These are phyloP conservation scores for Chaetoscypha palmicola DNA, from an alignment of 2,329 filamentous ascomycete genomes.

Conservation along the genomic window DNA sequence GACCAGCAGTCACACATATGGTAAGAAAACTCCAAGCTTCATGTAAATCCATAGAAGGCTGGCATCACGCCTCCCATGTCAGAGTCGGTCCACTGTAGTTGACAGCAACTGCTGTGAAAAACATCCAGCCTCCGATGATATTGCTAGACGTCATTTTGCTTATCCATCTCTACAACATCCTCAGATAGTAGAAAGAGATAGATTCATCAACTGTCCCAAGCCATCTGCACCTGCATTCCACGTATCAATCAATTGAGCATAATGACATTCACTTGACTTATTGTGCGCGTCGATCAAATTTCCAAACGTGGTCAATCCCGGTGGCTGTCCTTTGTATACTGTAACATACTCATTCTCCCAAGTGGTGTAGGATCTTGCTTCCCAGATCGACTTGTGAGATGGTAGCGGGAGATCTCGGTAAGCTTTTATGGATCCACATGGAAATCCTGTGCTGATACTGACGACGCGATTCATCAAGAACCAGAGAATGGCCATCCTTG, in stretches of 20 bases:
- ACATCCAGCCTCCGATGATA: no score
- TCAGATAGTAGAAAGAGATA: no score
- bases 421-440: not conserved
- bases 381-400: constrained; percentile 7
- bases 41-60: no score
- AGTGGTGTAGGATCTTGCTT: constrained; percentile 2
- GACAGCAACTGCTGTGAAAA: no score
- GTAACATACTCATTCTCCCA: constrained; percentile 10
- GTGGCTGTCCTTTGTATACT: constrained; percentile 1
- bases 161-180: no score
- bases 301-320: not conserved
- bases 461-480: constrained; percentile 8
- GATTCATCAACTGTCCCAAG: constrained; percentile 2
- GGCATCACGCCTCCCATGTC: no score
- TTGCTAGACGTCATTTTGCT: no score
- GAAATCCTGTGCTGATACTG: constrained; percentile 6
- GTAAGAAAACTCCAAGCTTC: no score
- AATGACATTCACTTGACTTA: not conserved
- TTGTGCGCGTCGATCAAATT: constrained; percentile 8
- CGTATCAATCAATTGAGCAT: constrained; percentile 4
- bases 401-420: constrained; percentile 8
- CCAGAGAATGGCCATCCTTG: constrained; percentile 6
- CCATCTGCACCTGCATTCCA: constrained; percentile 9
- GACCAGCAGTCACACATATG: no score
- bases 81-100: no score